A percentile compares a stretch with the other conserved stretches of the same genome.
phyloP scores from a whole-genome alignment of 2,329 filamentous ascomycete species.

The Sarocladium oryzae region DNA sequence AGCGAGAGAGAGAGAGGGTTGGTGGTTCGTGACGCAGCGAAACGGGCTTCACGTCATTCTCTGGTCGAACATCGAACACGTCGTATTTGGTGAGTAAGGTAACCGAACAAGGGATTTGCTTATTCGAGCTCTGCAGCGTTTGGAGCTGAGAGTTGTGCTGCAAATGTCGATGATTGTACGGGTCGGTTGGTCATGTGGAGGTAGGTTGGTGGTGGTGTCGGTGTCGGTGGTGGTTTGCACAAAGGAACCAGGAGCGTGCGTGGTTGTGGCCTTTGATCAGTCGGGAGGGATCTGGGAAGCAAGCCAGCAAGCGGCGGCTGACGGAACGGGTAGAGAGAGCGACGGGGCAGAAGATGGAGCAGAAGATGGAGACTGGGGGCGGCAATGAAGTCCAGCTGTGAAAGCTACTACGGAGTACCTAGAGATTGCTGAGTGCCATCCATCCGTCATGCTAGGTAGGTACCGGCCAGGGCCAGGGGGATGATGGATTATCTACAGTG shows the following conservation, averaged over 20 bases:
- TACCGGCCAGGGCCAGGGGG: no score
- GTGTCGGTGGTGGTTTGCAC: no score
- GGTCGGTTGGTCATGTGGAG: no score
- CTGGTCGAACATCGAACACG: background rate
- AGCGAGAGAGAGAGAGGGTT: no score
- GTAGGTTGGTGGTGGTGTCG: background rate
- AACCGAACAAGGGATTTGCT: no score
- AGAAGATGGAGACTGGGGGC: background rate
- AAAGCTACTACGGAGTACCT: no score
- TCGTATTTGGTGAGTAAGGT: no score
- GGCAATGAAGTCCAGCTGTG: no score
- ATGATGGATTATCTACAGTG: background rate
- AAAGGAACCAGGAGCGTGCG: background rate
- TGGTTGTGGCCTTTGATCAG: no score
- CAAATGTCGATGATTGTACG: no score
- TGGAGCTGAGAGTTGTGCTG: background rate
- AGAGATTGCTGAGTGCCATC: no score
- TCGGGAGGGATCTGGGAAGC: conserved; percentile 1
- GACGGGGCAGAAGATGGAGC: background rate
- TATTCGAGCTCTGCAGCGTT: background rate
- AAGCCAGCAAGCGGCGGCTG: background rate
- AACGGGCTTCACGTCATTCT: conserved; percentile 7
- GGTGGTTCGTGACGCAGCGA: conserved; percentile 1
- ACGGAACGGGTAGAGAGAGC: conserved; percentile 1
- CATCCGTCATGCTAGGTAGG: no score